Base-by-base conservation (phyloP, 2,329 filamentous ascomycete genomes). In the Orbilia brochopaga region DNA sequence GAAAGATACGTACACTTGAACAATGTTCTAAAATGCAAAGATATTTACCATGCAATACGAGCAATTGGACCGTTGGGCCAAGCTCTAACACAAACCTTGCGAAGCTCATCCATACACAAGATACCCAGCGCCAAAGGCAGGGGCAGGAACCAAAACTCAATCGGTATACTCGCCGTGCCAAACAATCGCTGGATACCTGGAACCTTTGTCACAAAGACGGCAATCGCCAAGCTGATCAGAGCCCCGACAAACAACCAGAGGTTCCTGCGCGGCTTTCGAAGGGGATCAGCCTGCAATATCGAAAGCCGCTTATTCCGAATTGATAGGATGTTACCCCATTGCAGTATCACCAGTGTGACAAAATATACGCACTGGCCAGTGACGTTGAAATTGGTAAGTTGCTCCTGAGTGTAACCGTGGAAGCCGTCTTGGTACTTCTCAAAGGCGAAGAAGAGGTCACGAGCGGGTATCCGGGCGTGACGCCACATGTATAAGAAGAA, bases 331-430 rank as follows among this genome's bases (percentile, higher is more conserved):
- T 76, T 73, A 69, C 83, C 83, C 81, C 82, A 84, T 66, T 85
- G 83, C 40, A 85, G 78, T 40, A 85, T 80, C 0, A 85, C 83
- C 0, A 85, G 78, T 0, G 81, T 83, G 10, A 85, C 82, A 62
- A 85, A 85, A 77, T 85, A 85, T 4, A 85, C 81, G 48, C 81
- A 80, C 74, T 84, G 83, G 1, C 82, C 83, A 0, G 80, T 80
- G 59, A 79, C 80, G 77, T 84, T 84, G 78, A 85, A 84, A 19
- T 81, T 74, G 0, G 75, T 79, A 1, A 85, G 79, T 73, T 85
- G 73, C 3, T 79, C 82, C 8, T 78, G 50, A 0, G 80, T 80
- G 77, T 84, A 84, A 0, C 83, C 83, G 66, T 82, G 80, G 74
- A 83, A 85, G 1, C 83, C 83, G 0, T 79, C 82, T 0, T 78